Percentiles rank a stretch among this genome's conserved stretches.
phyloP scores from a whole-genome alignment of 2,329 filamentous ascomycete species.

The Nemania bipapillata region DNA sequence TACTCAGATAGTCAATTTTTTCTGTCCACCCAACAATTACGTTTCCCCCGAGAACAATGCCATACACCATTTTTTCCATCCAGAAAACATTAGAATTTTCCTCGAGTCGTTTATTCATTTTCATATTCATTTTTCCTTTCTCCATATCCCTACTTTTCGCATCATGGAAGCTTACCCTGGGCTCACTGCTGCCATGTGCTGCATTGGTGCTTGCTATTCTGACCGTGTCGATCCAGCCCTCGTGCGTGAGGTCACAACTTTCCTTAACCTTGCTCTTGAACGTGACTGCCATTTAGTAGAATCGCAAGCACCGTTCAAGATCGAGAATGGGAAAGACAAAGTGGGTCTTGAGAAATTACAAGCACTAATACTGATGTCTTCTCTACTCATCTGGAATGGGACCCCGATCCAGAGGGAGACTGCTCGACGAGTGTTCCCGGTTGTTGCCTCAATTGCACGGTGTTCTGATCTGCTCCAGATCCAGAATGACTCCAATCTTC shows the following conservation, averaged over 20 bases:
- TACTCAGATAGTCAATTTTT: conserved; percentile 66
- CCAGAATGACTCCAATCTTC: conserved; percentile 60
- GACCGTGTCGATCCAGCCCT: conserved; percentile 65
- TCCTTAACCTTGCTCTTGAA: conserved; percentile 68
- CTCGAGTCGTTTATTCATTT: conserved; percentile 77
- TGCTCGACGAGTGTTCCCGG: conserved; percentile 68
- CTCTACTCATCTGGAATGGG: conserved; percentile 76
- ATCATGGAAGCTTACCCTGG: conserved; percentile 73
- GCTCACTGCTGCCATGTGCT: conserved; percentile 75
- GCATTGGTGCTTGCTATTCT: conserved; percentile 79
- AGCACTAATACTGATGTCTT: conserved; percentile 70
- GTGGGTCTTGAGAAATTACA: conserved; percentile 73
- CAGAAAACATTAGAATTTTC: conserved; percentile 76
- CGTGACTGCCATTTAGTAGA: conserved; percentile 62
- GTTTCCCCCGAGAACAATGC: conserved; percentile 65
- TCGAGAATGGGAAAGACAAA: conserved; percentile 54
- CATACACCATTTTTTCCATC: conserved; percentile 70
- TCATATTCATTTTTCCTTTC: conserved; percentile 76
- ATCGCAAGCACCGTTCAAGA: conserved; percentile 53
- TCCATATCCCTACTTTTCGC: conserved; percentile 77
- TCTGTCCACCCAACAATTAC: conserved; percentile 66
- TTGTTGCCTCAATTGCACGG: conserved; percentile 67
- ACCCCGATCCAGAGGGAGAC: conserved; percentile 71
- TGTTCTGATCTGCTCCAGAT: conserved; percentile 67
- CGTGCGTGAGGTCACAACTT: conserved; percentile 75